phyloP scores from a whole-genome alignment of 1,284 basidiomycete species.

The Ganoderma resinaceum region DNA sequence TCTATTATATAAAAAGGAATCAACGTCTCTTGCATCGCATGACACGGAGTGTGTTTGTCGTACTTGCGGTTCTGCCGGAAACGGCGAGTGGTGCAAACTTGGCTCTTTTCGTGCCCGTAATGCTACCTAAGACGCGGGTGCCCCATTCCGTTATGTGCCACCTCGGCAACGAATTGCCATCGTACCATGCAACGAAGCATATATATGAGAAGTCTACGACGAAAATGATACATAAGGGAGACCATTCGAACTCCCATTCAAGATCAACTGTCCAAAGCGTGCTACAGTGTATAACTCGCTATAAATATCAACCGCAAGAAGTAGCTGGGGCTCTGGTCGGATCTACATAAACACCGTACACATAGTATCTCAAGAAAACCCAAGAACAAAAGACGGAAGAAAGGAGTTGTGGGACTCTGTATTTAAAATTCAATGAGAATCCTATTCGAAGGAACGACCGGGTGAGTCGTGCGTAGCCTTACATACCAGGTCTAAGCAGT shows the following conservation, averaged over 20 bases:
- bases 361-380: not conserved
- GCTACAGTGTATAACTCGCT: not conserved
- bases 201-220: not conserved
- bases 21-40: not conserved
- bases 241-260: not conserved
- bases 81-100: not conserved
- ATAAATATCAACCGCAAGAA: not conserved
- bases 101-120: too few relatives aligned
- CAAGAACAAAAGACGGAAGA: not conserved
- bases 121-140: not conserved
- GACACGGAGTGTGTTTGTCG: not conserved
- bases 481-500: not conserved
- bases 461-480: not conserved
- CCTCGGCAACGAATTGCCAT: not conserved
- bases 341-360: not conserved
- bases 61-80: not conserved
- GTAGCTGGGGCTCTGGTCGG: not conserved
- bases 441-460: not conserved
- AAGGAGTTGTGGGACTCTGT: not conserved
- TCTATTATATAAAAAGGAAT: constrained; percentile 4
- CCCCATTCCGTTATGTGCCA: not conserved
- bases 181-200: not conserved
- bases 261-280: not conserved
- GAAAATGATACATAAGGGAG: not conserved
- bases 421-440: not conserved